Evolutionary conservation across 1,284 basidiomycete genomes (phyloP).

Genomic region (Ceratobasidium sp.): DNA sequence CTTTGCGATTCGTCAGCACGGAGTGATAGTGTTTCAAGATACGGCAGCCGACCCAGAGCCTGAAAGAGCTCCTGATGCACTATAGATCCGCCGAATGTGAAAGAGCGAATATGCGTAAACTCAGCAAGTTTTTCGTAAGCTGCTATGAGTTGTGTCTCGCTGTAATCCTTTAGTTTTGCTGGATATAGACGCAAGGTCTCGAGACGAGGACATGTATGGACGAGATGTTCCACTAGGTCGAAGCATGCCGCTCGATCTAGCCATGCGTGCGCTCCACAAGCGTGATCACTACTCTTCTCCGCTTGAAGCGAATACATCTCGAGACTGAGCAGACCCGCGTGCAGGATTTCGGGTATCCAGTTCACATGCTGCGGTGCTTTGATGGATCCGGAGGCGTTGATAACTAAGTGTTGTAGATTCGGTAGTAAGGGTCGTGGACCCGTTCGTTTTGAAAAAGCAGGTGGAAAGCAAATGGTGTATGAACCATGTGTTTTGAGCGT

Average conservation of each 20-base stretch:
- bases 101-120: background rate
- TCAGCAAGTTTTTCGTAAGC: background rate
- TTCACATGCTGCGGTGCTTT: background rate
- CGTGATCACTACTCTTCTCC: background rate
- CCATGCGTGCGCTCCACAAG: background rate
- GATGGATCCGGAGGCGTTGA: too few species aligned
- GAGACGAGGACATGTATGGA: background rate
- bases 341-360: background rate
- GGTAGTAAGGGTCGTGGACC: too few species aligned
- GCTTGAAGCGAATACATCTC: background rate
- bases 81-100: background rate
- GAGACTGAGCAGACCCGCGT: background rate
- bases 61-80: background rate
- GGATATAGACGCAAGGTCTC: background rate
- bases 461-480: too few species aligned
- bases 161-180: background rate
- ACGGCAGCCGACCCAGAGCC: background rate
- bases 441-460: too few species aligned
- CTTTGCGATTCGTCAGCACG: background rate
- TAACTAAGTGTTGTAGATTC: too few species aligned
- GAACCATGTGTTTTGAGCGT: too few species aligned
- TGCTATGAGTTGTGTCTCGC: background rate
- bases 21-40: background rate
- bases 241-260: background rate
- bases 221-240: background rate